phyloP scores from a whole-genome alignment of 140 eudicot species.

The Ambrosia hybrid region DNA sequence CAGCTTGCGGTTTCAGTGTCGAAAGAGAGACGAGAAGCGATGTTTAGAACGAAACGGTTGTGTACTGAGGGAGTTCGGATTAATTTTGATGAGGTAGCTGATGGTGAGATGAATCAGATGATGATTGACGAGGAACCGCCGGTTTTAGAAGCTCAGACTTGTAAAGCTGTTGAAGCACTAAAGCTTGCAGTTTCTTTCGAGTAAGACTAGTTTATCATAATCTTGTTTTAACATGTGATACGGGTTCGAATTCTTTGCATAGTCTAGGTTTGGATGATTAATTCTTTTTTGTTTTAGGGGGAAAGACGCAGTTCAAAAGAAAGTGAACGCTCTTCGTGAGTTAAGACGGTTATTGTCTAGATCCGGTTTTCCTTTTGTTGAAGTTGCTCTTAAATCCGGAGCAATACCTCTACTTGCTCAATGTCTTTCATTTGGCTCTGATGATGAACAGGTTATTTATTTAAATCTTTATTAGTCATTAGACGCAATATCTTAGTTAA shows the following conservation, averaged over 20 bases:
- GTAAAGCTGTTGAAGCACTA: slow-evolving; percentile 66
- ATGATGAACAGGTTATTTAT: slow-evolving; percentile 81
- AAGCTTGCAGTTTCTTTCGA: slow-evolving; percentile 58
- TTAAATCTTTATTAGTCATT: slow-evolving; percentile 2
- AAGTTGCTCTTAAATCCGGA: slow-evolving; percentile 79
- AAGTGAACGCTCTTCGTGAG: slow-evolving; percentile 74
- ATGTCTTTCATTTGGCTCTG: slow-evolving; percentile 88
- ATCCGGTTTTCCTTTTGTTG: slow-evolving; percentile 89
- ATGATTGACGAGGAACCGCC: slow-evolving; percentile 74
- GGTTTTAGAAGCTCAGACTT: slow-evolving; percentile 63
- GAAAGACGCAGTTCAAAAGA: slow-evolving; percentile 60
- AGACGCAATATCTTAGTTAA: background rate
- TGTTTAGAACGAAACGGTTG: slow-evolving; percentile 69
- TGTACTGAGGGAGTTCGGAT: slow-evolving; percentile 60
- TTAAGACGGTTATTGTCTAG: slow-evolving; percentile 72
- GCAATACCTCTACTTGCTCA: slow-evolving; percentile 74
- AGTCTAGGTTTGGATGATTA: background rate
- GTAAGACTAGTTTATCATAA: slow-evolving; percentile 39
- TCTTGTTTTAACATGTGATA: background rate
- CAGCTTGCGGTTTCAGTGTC: slow-evolving; percentile 72
- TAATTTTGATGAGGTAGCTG: slow-evolving; percentile 36
- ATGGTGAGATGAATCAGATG: slow-evolving; percentile 72
- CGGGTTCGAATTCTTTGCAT: background rate
- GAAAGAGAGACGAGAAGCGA: slow-evolving; percentile 86
- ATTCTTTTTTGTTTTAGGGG: slow-evolving; percentile 44